phyloP scores from a whole-genome alignment of 2,329 filamentous ascomycete genomes.

The Westerdykella ornata region DNA sequence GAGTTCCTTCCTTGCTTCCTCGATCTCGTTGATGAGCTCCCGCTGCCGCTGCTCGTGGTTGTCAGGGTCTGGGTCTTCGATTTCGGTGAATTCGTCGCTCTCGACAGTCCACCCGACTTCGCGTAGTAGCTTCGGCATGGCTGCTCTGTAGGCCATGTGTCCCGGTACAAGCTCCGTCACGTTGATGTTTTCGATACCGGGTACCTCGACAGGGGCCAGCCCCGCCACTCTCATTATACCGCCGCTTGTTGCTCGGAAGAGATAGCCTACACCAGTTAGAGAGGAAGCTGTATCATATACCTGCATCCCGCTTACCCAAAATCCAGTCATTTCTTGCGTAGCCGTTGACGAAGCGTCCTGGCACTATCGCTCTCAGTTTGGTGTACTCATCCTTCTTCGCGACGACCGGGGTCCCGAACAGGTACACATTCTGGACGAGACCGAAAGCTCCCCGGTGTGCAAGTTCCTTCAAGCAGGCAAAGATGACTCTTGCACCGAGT shows the following conservation, averaged over 20 bases:
- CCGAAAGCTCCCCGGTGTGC: constrained; percentile 77
- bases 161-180: constrained; percentile 79
- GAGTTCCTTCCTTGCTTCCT: constrained; percentile 81
- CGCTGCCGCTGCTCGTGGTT: constrained; percentile 81
- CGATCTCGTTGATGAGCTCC: constrained; percentile 93
- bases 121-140: constrained; percentile 81
- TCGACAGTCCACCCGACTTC: constrained; percentile 88
- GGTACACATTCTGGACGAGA: constrained; percentile 86
- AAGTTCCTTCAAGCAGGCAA: constrained; percentile 81
- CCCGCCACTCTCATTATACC: constrained; percentile 86
- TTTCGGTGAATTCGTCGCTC: constrained; percentile 90
- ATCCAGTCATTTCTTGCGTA: constrained; percentile 98
- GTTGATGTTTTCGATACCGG: constrained; percentile 81
- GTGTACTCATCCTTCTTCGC: constrained; percentile 87
- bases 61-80: constrained; percentile 94
- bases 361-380: constrained; percentile 71
- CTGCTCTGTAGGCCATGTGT: constrained; percentile 92
- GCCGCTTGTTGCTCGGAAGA: constrained; percentile 89
- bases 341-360: constrained; percentile 90
- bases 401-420: constrained; percentile 89
- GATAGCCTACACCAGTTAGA: constrained; percentile 52
- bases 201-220: constrained; percentile 70
- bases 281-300: background rate
- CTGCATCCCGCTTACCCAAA: constrained; percentile 47
- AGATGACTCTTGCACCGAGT: constrained; percentile 84